Base-by-base conservation (phyloP, 2,329 filamentous ascomycete species). In the Xylariales sp. region DNA sequence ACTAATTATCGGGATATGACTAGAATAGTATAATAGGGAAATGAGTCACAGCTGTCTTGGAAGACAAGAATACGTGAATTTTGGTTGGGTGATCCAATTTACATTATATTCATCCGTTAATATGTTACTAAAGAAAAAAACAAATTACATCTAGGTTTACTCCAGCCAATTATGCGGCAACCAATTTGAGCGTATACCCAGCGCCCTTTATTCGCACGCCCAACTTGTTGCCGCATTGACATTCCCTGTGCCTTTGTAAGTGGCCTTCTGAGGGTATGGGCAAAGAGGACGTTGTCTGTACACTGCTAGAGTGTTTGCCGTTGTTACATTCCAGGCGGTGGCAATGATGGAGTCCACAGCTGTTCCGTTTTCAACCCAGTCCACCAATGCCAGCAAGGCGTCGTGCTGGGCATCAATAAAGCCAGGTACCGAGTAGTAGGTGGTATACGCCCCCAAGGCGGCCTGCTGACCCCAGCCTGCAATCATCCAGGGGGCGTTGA, bases 401-500 rank as follows among this genome's bases (percentile, higher is more conserved):
- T 57, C 54, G 20, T 56, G 52, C 6, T 33, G 41, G 11, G 16
- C 27, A n/a, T 38, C 21, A 6, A 34, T 39, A 24, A 56, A 51
- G 30, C 50, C 50, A 34, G 53, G 54, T 2, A 55, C 51, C 5
- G 53, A 45, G 41, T 50, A 45, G 24, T 49, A 40, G 4, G 50
- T 30, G 40, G 53, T 54, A 36, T 53, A 60, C 8, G 56, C 53
- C 25, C 48, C 38, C 19, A 52, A 49, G 2, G 49, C 49, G 3
- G 53, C 49, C 21, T 38, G 35, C 41, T 57, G 54, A 3, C 53
- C 51, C 1, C 44, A 44, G 13, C 53, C 45, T 3, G 46, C 54
- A 6, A 57, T 54, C 51, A 55, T 57, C 54, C 54, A 57, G 6
- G 54, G 54, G n/a, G 52, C 52, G 27, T 51, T 50, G 4, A 55